Evolutionary conservation across 352 stramenopile genomes (phyloP).

Genomic region (Plasmopara muralis): DNA sequence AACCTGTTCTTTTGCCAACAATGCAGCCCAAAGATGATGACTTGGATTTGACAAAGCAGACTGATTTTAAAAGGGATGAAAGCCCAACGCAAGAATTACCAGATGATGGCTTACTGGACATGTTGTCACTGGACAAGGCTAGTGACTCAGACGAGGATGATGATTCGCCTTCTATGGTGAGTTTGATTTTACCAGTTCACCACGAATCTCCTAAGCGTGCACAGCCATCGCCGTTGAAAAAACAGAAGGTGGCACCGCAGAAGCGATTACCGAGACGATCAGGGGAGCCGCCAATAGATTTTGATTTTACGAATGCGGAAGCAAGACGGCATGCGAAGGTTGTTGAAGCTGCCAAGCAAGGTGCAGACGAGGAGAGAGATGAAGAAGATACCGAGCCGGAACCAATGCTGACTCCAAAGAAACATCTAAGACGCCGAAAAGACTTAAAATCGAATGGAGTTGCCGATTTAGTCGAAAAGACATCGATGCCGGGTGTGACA

Average conservation of each 20-base stretch:
- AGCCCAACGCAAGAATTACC: slow-evolving; percentile 21
- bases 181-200: slow-evolving; percentile 43
- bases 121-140: slow-evolving; percentile 46
- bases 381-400: slow-evolving; percentile 19
- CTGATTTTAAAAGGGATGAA: slow-evolving; percentile 15
- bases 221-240: slow-evolving; percentile 17
- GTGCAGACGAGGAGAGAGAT: slow-evolving; percentile 17
- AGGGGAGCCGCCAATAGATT: slow-evolving; percentile 27
- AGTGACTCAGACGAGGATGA: slow-evolving; percentile 51
- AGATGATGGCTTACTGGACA: slow-evolving; percentile 43
- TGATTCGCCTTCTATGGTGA: slow-evolving; percentile 36
- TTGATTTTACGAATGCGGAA: slow-evolving; percentile 46
- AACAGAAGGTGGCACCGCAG: slow-evolving; percentile 18
- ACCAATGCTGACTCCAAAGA: slow-evolving; percentile 23
- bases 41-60: slow-evolving; percentile 11
- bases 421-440: slow-evolving; percentile 34
- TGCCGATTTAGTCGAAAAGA: slow-evolving; percentile 3
- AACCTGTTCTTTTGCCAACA: slow-evolving; percentile 10
- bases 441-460: slow-evolving; percentile 12
- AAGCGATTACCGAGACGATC: slow-evolving; percentile 27
- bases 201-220: slow-evolving; percentile 23
- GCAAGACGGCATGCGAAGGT: slow-evolving; percentile 27
- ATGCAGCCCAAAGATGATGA: slow-evolving; percentile 9
- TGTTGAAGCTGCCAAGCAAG: slow-evolving; percentile 15
- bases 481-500: slow-evolving; percentile 15